Evolutionary conservation across 2,329 filamentous ascomycete species (phyloP), one percentile per base, ranked within the genome.

Genomic region (Claviceps arundinis): DNA sequence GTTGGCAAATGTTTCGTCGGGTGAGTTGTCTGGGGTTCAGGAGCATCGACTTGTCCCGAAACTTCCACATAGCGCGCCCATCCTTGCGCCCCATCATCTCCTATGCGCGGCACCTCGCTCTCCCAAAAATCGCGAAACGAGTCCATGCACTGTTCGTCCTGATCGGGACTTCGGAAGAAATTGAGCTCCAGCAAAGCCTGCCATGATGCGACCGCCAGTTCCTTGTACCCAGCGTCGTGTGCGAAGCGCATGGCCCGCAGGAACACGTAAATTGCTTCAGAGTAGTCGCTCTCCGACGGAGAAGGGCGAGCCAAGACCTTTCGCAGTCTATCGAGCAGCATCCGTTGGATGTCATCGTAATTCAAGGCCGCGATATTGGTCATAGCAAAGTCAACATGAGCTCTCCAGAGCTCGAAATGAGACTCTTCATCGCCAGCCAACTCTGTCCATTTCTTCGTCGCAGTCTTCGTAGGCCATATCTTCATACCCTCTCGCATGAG

Each of bases 111-210:
- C 0, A 81, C 75, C 62, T 96, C 91, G 52, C 82, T 87, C 54
- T 95, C 89, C 93, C 93, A 97, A 56, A 93, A 95, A 2, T 82
- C 75, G 47, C 78, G 71, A 55, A 95, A 86, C 0, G 62, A 61
- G 2, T 66, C 62, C 11, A 73, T 42, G 0, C 57, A 54, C n/a
- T 56, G 57, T 11, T 59, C 51, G 2, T 59, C 57, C 42, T 60
- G 47, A n/a, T 60, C 51, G 5, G 62, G 42, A 4, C 47, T n/a
- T 7, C 73, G 72, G 47, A 80, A 81, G 54, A 89, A 77, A 17
- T 79, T 81, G 50, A 85, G 72, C 61, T 96, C 91, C 0, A 96
- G 67, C 1, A 86, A 60, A 5, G 81, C 86, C 68, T 97, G 91
- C 89, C 91, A 96, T 5, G 85, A 74, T 9, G 84, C 88, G 3